phyloP scores from a whole-genome alignment of 345 rosid genomes.

The Fremontodendron californicum region DNA sequence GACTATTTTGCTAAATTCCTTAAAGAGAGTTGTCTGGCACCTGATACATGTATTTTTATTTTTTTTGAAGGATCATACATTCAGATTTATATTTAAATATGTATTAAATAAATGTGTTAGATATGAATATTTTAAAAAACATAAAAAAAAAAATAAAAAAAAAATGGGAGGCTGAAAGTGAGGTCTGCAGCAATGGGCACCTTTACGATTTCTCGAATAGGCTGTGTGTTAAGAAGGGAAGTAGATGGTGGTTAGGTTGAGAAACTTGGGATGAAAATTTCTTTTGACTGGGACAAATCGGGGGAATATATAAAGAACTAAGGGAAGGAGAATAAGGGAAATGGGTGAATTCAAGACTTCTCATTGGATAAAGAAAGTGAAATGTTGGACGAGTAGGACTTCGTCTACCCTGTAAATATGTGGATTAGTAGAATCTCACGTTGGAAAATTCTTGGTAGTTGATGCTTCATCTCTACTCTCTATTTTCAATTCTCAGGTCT shows the following conservation, averaged over 20 bases:
- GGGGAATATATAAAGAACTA: not conserved
- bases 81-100: too few species aligned
- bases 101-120: too few species aligned
- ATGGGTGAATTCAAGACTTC: not conserved
- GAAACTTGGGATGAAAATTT: not conserved
- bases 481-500: not conserved
- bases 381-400: constrained; percentile 21
- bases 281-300: not conserved
- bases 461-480: not conserved
- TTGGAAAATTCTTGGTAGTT: not conserved
- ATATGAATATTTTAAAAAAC: too few species aligned
- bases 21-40: too few species aligned
- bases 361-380: constrained; percentile 34
- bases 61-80: too few species aligned
- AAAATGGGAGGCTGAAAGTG: not conserved
- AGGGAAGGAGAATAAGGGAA: not conserved
- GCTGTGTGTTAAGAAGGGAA: not conserved
- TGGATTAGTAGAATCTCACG: not conserved
- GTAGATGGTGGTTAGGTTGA: not conserved
- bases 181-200: not conserved
- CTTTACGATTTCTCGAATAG: not conserved
- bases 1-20: too few species aligned
- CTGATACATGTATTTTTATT: too few species aligned
- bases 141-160: too few species aligned
- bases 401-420: not conserved